Conservation (phyloP, 331 rosid genomes). For the Telfairia occidentalis region DNA sequence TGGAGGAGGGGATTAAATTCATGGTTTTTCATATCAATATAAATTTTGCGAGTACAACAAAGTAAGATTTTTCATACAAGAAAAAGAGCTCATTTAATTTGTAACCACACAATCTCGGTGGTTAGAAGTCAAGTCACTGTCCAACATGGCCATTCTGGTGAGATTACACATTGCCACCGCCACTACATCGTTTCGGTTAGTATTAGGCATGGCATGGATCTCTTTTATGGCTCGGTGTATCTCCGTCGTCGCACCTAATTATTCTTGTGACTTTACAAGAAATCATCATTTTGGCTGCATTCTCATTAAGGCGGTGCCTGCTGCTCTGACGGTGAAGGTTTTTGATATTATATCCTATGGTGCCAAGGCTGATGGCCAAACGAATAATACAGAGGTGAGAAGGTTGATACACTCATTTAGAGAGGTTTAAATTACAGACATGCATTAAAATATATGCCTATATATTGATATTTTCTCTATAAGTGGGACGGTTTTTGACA, state of each 20-base stretch:
- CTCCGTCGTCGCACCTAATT: background rate
- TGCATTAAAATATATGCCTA: too few relatives aligned
- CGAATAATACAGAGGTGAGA: conserved; percentile 23
- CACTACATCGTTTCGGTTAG: background rate
- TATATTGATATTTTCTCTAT: too few relatives aligned
- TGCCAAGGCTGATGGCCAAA: conserved; percentile 36
- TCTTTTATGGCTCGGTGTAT: background rate
- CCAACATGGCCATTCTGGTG: background rate
- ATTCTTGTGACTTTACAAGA: background rate
- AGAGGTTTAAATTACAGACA: background rate
- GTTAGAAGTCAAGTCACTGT: background rate
- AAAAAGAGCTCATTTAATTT: background rate
- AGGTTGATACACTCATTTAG: too few relatives aligned
- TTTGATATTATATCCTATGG: conserved; percentile 38
- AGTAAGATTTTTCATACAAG: background rate
- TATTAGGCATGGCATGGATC: background rate
- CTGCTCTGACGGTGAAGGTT: background rate
- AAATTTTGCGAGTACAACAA: background rate
- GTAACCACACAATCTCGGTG: background rate
- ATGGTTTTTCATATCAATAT: background rate
- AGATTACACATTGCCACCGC: conserved; percentile 1
- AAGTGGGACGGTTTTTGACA: too few relatives aligned
- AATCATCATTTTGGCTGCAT: background rate
- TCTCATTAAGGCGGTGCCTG: background rate
- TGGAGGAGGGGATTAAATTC: background rate